Conservation (phyloP, 352 stramenopile genomes). For the Phytopythium mirpurense region DNA sequence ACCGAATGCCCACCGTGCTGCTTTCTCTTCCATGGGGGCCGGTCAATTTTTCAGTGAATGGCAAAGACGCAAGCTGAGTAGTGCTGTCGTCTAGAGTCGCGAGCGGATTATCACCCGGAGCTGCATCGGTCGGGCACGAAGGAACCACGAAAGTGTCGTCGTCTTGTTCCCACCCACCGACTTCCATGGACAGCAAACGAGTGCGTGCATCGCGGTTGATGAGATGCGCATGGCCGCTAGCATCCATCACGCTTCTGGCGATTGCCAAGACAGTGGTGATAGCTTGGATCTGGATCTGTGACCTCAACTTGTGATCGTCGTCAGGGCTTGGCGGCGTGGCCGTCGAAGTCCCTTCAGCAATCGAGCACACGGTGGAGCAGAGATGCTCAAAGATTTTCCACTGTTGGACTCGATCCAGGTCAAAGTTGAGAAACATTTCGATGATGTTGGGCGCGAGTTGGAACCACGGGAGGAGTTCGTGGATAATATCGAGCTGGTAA, state of each 20-base stretch:
- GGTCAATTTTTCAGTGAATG: not conserved
- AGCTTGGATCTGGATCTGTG: constrained; percentile 52
- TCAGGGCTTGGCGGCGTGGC: constrained; percentile 19
- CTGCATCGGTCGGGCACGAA: not conserved
- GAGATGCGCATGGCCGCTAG: constrained; percentile 79
- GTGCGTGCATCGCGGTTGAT: constrained; percentile 77
- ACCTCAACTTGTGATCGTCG: constrained; percentile 26
- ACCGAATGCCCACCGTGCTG: constrained; percentile 16
- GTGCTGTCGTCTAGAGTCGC: no score
- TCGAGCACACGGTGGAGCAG: constrained; percentile 63
- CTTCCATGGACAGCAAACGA: constrained; percentile 76
- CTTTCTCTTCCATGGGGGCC: not conserved
- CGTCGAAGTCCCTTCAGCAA: constrained; percentile 50
- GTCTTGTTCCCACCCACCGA: constrained; percentile 82
- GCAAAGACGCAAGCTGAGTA: not conserved
- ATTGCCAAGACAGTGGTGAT: constrained; percentile 77
- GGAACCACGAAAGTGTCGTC: constrained; percentile 14
- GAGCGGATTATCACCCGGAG: not conserved
- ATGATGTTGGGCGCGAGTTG: constrained; percentile 85
- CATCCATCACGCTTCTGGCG: constrained; percentile 80
- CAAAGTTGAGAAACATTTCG: constrained; percentile 87
- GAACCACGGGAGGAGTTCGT: constrained; percentile 72
- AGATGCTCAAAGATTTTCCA: constrained; percentile 89
- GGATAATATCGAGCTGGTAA: constrained; percentile 75
- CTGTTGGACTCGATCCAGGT: constrained; percentile 81